phyloP scores from a whole-genome alignment of 805 yeast species.

The Barnettozyma botsteinii region DNA sequence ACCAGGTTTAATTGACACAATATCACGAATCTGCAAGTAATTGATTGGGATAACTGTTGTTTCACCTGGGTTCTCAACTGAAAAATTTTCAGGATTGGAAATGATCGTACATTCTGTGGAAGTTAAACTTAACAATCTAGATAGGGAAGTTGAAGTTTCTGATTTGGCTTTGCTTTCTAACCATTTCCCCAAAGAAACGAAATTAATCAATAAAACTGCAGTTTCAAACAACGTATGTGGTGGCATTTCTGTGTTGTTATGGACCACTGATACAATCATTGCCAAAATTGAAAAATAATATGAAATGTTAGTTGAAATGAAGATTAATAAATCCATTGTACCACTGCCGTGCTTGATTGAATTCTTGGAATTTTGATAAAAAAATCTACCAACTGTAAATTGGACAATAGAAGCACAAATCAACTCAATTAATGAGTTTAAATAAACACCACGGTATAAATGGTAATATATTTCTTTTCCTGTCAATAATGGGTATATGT shows the following conservation, averaged over 20 bases:
- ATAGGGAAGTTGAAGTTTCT: slow-evolving; percentile 82
- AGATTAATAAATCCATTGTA: slow-evolving; percentile 90
- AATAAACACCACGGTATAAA: slow-evolving; percentile 49
- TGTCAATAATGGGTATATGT: slow-evolving; percentile 40
- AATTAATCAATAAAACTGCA: slow-evolving; percentile 73
- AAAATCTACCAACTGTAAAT: slow-evolving; percentile 55
- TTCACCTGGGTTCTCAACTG: slow-evolving; percentile 21
- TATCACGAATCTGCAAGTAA: slow-evolving; percentile 69
- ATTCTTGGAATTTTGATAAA: slow-evolving; percentile 56
- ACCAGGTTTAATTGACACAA: slow-evolving; percentile 78
- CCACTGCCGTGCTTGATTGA: slow-evolving; percentile 66
- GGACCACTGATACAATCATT: slow-evolving; percentile 43
- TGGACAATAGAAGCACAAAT: slow-evolving; percentile 55
- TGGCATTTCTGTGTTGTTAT: slow-evolving; percentile 34
- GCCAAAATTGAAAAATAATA: slow-evolving; percentile 67
- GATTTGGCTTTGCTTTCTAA: slow-evolving; percentile 91
- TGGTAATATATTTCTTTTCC: slow-evolving; percentile 26
- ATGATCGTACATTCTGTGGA: slow-evolving; percentile 72
- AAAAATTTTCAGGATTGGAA: slow-evolving; percentile 30
- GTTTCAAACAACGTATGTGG: slow-evolving; percentile 84
- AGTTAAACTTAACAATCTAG: slow-evolving; percentile 71
- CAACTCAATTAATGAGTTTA: slow-evolving; percentile 59
- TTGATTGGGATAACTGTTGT: slow-evolving; percentile 62
- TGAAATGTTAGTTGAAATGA: slow-evolving; percentile 75
- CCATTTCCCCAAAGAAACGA: slow-evolving; percentile 86